Base-by-base conservation (phyloP, 2,329 filamentous ascomycete species). In the Fusarium clavum region DNA sequence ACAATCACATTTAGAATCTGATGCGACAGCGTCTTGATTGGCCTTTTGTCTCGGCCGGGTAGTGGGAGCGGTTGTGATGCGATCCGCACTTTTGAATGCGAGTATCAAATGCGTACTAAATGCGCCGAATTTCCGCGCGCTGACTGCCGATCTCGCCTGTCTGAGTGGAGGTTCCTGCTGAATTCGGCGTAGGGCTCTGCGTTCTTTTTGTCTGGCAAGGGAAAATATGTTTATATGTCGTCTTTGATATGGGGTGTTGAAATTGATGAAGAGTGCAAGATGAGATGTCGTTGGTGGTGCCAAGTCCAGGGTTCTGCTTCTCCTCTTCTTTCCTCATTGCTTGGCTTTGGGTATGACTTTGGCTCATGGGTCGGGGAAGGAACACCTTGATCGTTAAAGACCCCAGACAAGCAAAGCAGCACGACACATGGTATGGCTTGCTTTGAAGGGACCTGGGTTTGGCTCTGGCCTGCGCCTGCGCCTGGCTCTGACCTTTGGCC, bases 21-120 rank as follows among this genome's bases (percentile, higher is more conserved):
- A 74, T 73, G 72, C 62, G 67, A 74, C 69, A 56, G 61, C 58
- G 61, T 45, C 68, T 61, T 66, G 65, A 63, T 71, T 73, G 67
- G 67, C 32, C 41, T 64, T 48, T 45, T 57, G 38, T n/a, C 27
- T 59, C 40, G 56, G 59, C 47, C 54, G 62, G 64, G 56, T 49
- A 54, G 58, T 64, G 64, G 64, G 65, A 64, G 44, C 40, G 55
- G 57, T 55, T 66, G 67, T 62, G 67, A 63, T 71, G 72, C 72
- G 70, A 74, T 73, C 72, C 69, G 72, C 67, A 74, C 64, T 61
- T 67, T 71, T 66, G 61, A 46, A 65, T 51, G 67, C 56, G 53
- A 64, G 41, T 60, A 32, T 62, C 47, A 47, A 38, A 67, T 67
- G 53, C 67, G 53, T 65, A 32, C 62, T 57, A 44, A 38, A 67